Conservation (phyloP, 2,329 filamentous ascomycete species). For the Cercospora zeae-maydis region DNA sequence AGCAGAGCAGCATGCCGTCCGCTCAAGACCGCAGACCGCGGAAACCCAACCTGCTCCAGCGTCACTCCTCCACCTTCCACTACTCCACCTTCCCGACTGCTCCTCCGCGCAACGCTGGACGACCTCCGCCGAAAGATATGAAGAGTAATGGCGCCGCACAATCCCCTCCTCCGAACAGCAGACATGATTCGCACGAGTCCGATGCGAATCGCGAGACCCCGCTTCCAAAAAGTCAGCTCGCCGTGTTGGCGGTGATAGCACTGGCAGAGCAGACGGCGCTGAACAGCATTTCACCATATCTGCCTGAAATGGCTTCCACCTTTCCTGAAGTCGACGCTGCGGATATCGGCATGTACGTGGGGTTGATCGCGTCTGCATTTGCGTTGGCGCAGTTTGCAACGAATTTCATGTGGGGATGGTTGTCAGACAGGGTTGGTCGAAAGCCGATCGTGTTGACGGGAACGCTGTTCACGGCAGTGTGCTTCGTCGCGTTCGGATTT, state of each 20-base stretch:
- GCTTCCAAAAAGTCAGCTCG: slow-evolving; percentile 76
- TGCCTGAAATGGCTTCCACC: slow-evolving; percentile 83
- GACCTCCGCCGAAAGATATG: slow-evolving; percentile 40
- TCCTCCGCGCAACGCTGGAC: slow-evolving; percentile 64
- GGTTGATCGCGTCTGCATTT: slow-evolving; percentile 84
- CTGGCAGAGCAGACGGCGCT: slow-evolving; percentile 93
- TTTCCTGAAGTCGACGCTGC: slow-evolving; percentile 74
- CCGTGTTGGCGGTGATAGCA: slow-evolving; percentile 80
- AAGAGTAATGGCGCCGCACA: slow-evolving; percentile 18
- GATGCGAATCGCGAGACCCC: slow-evolving; percentile 57
- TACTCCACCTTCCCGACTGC: slow-evolving; percentile 80
- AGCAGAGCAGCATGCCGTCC: slow-evolving; percentile 13
- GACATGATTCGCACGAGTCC: slow-evolving; percentile 18
- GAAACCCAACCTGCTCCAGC: slow-evolving; percentile 33
- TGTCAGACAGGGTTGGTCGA: slow-evolving; percentile 73
- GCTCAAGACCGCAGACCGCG: slow-evolving; percentile 5
- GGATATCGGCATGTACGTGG: slow-evolving; percentile 81
- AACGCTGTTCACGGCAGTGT: slow-evolving; percentile 74
- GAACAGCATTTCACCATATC: slow-evolving; percentile 93
- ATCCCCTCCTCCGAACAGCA: slow-evolving; percentile 15
- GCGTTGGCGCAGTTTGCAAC: slow-evolving; percentile 88
- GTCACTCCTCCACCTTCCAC: slow-evolving; percentile 56
- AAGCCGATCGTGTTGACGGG: slow-evolving; percentile 81
- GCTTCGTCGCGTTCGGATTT: slow-evolving; percentile 84
- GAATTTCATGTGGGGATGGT: slow-evolving; percentile 86